These are phyloP conservation scores for Candida frijolesensis DNA, from an alignment of 1,139 yeast genomes.

Conservation along the genomic window DNA sequence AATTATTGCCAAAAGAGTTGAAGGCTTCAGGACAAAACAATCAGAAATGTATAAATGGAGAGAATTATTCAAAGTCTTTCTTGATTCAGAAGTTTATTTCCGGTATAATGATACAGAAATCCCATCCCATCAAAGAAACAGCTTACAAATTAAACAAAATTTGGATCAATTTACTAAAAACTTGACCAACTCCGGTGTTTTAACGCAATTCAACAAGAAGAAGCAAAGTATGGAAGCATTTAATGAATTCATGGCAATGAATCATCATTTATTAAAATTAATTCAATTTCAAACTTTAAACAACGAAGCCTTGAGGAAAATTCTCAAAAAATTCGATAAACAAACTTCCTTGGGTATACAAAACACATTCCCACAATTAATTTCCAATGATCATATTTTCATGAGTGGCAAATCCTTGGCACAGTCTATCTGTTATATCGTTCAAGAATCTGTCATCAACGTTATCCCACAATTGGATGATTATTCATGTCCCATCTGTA, in stretches of 20 bases:
- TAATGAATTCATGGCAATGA: conserved; percentile 52
- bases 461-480: conserved; percentile 75
- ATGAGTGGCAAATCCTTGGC: conserved; percentile 53
- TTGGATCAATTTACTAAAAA: conserved; percentile 45
- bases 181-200: conserved; percentile 43
- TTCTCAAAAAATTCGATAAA: conserved; percentile 74
- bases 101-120: conserved; percentile 50
- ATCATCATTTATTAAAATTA: conserved; percentile 56
- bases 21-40: conserved; percentile 26
- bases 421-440: conserved; percentile 55
- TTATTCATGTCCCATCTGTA: conserved; percentile 73
- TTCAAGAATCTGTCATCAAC: conserved; percentile 55
- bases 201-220: conserved; percentile 51
- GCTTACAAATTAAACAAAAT: conserved; percentile 41
- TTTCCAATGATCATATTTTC: conserved; percentile 48
- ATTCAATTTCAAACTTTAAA: conserved; percentile 66
- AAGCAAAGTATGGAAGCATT: conserved; percentile 52
- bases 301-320: conserved; percentile 64
- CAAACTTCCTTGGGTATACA: conserved; percentile 62
- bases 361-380: conserved; percentile 46
- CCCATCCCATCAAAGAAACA: conserved; percentile 41
- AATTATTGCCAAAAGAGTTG: conserved; percentile 33
- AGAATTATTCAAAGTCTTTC: conserved; percentile 61
- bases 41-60: conserved; percentile 74
- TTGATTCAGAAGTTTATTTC: conserved; percentile 69